Evolutionary conservation across 2,329 filamentous ascomycete species (phyloP).

Genomic region (Teratosphaeria zuluensis): DNA sequence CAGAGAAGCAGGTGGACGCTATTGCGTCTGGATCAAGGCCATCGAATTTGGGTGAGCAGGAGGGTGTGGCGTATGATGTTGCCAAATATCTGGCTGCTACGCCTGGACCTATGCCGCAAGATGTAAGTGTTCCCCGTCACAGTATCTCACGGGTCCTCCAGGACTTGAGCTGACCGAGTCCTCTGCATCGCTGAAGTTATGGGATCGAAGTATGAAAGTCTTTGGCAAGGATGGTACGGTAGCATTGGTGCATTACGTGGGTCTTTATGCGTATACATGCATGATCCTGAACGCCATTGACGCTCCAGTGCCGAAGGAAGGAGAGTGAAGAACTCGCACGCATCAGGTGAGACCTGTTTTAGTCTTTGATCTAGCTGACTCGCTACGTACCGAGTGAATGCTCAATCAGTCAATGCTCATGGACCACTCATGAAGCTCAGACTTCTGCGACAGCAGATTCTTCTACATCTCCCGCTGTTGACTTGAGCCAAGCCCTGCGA

Average conservation of each 20-base stretch:
- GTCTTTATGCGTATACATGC: conserved; percentile 14
- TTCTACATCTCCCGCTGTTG: too few relatives aligned
- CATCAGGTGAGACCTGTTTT: not conserved
- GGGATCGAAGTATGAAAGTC: conserved; percentile 9
- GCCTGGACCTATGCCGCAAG: conserved; percentile 7
- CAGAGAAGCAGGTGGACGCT: conserved; percentile 7
- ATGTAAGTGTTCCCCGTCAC: not conserved
- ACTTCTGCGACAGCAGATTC: too few relatives aligned
- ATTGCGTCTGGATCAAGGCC: conserved; percentile 12
- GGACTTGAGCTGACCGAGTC: not conserved
- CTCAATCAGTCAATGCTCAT: too few relatives aligned
- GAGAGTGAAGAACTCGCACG: not conserved
- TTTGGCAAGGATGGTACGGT: conserved; percentile 15
- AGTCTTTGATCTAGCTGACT: not conserved
- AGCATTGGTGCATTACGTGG: conserved; percentile 13
- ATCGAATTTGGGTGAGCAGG: conserved; percentile 10
- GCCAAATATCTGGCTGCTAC: conserved; percentile 10
- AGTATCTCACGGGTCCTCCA: not conserved
- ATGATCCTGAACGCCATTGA: conserved; percentile 17
- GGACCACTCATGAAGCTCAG: too few relatives aligned
- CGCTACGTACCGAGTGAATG: too few relatives aligned
- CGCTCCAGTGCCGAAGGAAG: conserved; percentile 8
- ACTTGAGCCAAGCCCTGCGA: too few relatives aligned
- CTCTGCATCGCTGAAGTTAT: conserved; percentile 9
- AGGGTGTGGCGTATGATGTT: conserved; percentile 15